Base-by-base conservation (phyloP, 495 filamentous ascomycete species). In the Daldinia grandis region DNA sequence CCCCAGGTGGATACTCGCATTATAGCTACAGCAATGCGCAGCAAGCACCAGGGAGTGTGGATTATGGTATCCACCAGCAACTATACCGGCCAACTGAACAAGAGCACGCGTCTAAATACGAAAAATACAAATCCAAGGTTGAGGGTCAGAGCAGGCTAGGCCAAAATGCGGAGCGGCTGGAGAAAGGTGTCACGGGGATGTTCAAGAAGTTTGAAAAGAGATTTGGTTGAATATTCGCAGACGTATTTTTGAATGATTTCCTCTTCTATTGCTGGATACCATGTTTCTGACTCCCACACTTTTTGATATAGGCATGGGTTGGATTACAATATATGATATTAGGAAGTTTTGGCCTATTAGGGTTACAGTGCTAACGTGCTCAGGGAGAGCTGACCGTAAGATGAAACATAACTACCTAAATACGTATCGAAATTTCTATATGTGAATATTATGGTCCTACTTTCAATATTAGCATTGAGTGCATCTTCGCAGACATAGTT, bases 131-230 rank as follows among this genome's bases (percentile, higher is more conserved):
- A 61, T 81, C 85, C 9, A 85, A 86, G 79, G 76, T 81, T 57
- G 84, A 86, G 38, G 70, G 79, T 3, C 81, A 78, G 17, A 84
- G 86, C 17, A 91, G 84, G 74, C 74, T 97, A 25, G 93, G 94
- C 71, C 86, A 90, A 58, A 80, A 84, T 49, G 89, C 90, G n/a
- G 86, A 83, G 1, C 83, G 85, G 70, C 69, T 95, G 54, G 94
- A 97, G 81, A 91, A 88, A 78, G 89, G 91, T 3, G 88, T 97
- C 14, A 90, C 90, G 63, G 84, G 90, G 37, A 90, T 96, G 78
- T 82, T 97, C 74, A 97, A 93, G 88, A 93, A 88, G 80, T 82
- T 97, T 75, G 94, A 97, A 84, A 95, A 95, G 87, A 91, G 87
- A 76, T 87, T 95, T 77, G 91, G 83, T 8, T 82, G 50, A 54